Evolutionary conservation across 2,329 filamentous ascomycete species (phyloP).

Genomic region (Colletotrichum lini): DNA sequence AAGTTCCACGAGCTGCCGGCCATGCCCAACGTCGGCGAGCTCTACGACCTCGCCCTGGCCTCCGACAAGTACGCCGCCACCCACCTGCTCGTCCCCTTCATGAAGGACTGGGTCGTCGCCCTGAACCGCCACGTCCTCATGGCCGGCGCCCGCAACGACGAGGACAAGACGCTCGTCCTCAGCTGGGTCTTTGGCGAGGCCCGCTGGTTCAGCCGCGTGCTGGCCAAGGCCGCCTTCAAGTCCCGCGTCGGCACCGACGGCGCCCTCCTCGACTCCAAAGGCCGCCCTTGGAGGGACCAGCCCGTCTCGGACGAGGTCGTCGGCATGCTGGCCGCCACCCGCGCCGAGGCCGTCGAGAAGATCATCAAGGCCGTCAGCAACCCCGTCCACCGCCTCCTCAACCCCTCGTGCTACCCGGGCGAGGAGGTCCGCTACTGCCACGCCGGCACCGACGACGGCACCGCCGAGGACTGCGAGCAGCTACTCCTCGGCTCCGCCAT

Average conservation of each 20-base stretch:
- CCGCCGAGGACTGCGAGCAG: conserved; percentile 40
- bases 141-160: conserved; percentile 40
- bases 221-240: conserved; percentile 38
- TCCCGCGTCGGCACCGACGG: conserved; percentile 35
- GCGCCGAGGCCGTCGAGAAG: conserved; percentile 38
- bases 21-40: conserved; percentile 33
- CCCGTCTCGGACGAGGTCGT: conserved; percentile 37
- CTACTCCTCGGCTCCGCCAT: conserved; percentile 40
- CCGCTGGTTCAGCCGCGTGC: conserved; percentile 39
- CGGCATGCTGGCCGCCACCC: conserved; percentile 31
- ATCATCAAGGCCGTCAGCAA: conserved; percentile 42
- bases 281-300: conserved; percentile 35
- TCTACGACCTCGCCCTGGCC: conserved; percentile 38
- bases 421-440: conserved; percentile 39
- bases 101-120: conserved; percentile 40
- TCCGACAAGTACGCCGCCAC: conserved; percentile 38
- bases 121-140: conserved; percentile 41
- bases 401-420: conserved; percentile 38
- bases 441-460: conserved; percentile 36
- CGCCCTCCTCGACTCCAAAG: conserved; percentile 32
- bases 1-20: conserved; percentile 40
- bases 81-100: conserved; percentile 40
- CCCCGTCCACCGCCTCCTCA: conserved; percentile 40
- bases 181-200: conserved; percentile 41
- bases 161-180: conserved; percentile 40